These are phyloP conservation scores for Solanum pinnatisectum DNA, from an alignment of 257 asterid genomes.

Conservation along the genomic window DNA sequence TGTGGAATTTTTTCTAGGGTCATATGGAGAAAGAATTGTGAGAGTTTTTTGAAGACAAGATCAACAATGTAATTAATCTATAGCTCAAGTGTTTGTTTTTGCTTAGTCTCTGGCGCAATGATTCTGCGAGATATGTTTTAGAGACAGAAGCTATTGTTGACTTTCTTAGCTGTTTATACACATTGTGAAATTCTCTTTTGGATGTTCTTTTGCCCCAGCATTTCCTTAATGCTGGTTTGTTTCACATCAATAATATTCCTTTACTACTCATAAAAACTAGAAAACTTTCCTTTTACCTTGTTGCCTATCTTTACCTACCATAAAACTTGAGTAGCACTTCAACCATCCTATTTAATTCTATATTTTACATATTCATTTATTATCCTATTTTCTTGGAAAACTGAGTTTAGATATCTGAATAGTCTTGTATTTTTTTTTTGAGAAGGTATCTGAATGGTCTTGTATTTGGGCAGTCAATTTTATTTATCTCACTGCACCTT, in stretches of 20 bases:
- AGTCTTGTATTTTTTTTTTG: neutral
- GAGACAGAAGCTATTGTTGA: neutral
- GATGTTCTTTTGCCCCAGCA: neutral
- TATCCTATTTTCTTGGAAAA: neutral
- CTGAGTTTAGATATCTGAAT: neutral
- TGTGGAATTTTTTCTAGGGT: neutral
- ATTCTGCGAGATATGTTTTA: neutral
- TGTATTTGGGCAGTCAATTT: neutral
- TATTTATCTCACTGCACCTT: neutral
- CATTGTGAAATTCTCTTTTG: neutral
- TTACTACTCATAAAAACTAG: neutral
- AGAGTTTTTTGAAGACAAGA: neutral
- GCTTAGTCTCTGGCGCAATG: neutral
- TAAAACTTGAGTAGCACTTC: neutral
- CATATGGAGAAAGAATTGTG: neutral
- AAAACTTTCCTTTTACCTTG: neutral
- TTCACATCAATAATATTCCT: neutral
- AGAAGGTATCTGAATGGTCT: neutral
- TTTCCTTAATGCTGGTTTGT: neutral
- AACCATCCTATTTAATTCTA: neutral
- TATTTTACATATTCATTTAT: neutral
- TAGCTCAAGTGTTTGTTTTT: neutral
- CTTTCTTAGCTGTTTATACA: neutral
- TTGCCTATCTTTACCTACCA: neutral
- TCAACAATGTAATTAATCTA: neutral